phyloP scores from a whole-genome alignment of 495 filamentous ascomycete species.

The Penicillium egyptiacum region DNA sequence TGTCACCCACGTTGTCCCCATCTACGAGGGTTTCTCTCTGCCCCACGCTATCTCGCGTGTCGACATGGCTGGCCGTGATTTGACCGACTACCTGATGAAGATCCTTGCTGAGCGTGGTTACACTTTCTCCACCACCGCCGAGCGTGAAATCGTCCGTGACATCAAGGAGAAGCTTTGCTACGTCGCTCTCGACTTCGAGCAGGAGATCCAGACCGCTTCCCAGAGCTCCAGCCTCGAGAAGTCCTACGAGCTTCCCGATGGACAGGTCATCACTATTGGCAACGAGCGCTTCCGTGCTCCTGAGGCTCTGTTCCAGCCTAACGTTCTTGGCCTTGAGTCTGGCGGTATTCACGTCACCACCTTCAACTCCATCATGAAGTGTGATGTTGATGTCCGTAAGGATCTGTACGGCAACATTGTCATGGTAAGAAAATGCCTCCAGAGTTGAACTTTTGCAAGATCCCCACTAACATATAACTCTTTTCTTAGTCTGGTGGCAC shows the following conservation, averaged over 20 bases:
- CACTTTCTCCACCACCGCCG: constrained; percentile 98
- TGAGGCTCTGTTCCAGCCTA: constrained; percentile 98
- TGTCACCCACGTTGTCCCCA: constrained; percentile 99
- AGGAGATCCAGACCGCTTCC: constrained; percentile 99
- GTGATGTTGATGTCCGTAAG: constrained; percentile 99
- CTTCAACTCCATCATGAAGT: constrained; percentile 99
- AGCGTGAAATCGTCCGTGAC: constrained; percentile 99
- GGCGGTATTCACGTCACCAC: constrained; percentile 99
- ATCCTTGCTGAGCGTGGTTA: constrained; percentile 98
- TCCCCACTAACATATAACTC: background rate
- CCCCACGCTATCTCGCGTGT: constrained; percentile 99
- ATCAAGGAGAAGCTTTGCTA: constrained; percentile 99
- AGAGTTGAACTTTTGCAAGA: background rate
- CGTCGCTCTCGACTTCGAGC: constrained; percentile 98
- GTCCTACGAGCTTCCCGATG: constrained; percentile 99
- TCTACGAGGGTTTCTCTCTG: constrained; percentile 99
- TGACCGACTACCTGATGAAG: constrained; percentile 99
- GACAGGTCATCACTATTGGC: constrained; percentile 99
- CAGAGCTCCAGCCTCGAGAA: constrained; percentile 98
- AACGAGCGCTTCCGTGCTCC: constrained; percentile 99
- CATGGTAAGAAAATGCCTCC: constrained; percentile 68
- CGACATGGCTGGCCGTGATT: constrained; percentile 99
- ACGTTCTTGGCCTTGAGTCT: constrained; percentile 94
- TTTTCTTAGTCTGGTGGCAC: constrained; percentile 85
- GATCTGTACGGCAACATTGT: constrained; percentile 99